Evolutionary conservation across 345 rosid genomes (phyloP).

Genomic region (Rubroshorea leprosula): DNA sequence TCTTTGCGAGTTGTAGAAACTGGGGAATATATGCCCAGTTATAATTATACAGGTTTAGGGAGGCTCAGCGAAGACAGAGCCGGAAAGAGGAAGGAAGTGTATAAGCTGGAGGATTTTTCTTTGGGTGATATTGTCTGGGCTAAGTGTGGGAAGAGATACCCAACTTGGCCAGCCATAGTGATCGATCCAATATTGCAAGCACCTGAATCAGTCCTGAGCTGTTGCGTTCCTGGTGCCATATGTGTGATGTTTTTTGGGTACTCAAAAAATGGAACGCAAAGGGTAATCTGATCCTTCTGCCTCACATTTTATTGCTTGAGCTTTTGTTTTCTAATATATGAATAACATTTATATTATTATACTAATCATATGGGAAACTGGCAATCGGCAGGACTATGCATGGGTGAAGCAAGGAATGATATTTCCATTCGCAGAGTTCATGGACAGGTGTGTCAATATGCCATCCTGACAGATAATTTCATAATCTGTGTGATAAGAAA

Average conservation of each 20-base stretch:
- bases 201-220: conserved; percentile 69
- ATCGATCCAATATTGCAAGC: conserved; percentile 77
- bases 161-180: conserved; percentile 92
- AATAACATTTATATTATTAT: background rate
- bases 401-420: conserved; percentile 95
- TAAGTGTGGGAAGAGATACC: conserved; percentile 85
- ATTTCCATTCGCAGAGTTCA: conserved; percentile 71
- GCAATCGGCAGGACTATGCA: conserved; percentile 66
- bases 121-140: conserved; percentile 90
- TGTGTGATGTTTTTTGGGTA: conserved; percentile 95
- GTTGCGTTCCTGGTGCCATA: conserved; percentile 56
- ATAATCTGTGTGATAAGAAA: conserved; percentile 5
- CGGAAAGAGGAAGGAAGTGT: conserved; percentile 42
- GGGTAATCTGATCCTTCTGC: conserved; percentile 43
- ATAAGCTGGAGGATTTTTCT: conserved; percentile 76
- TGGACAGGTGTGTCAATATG: conserved; percentile 52
- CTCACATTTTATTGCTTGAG: conserved; percentile 1
- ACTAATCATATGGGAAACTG: background rate
- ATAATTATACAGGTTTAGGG: conserved; percentile 17
- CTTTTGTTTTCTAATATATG: conserved; percentile 14
- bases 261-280: conserved; percentile 81
- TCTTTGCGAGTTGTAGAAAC: conserved; percentile 33
- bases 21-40: conserved; percentile 19
- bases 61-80: conserved; percentile 28
- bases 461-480: conserved; percentile 11